Percentiles rank a stretch among this genome's conserved stretches.
Conservation (phyloP, 345 rosid genomes). For the Moricandia moricandioides region DNA sequence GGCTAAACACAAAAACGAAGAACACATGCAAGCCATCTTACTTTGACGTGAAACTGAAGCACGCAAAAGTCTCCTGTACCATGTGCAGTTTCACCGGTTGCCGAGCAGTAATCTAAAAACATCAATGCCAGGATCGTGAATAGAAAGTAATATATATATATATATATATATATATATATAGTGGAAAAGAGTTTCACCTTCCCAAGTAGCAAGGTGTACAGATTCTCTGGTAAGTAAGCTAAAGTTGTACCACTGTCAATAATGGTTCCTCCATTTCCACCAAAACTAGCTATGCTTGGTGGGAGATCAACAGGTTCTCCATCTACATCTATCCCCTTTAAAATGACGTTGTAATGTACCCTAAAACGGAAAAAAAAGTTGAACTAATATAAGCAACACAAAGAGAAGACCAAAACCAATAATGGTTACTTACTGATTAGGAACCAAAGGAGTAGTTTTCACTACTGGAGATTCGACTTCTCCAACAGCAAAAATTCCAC, state of each 20-base stretch:
- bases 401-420: not conserved
- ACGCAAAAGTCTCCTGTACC: constrained; percentile 61
- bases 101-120: constrained; percentile 46
- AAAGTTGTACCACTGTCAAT: constrained; percentile 94
- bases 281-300: constrained; percentile 37
- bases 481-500: constrained; percentile 88
- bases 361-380: constrained; percentile 41
- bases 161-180: too few relatives aligned
- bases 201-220: constrained; percentile 51
- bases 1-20: too few relatives aligned
- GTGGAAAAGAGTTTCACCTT: constrained; percentile 43
- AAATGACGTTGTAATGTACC: constrained; percentile 77
- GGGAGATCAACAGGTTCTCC: constrained; percentile 53
- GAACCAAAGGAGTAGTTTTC: constrained; percentile 70
- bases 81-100: constrained; percentile 61
- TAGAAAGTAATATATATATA: too few relatives aligned
- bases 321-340: constrained; percentile 76
- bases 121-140: constrained; percentile 11
- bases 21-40: constrained; percentile 36
- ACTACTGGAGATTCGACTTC: constrained; percentile 69
- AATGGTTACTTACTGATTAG: constrained; percentile 58
- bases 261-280: constrained; percentile 60
- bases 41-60: constrained; percentile 58
- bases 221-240: constrained; percentile 67
- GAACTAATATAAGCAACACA: not conserved